Evolutionary conservation across 2,329 filamentous ascomycete genomes (phyloP).

Genomic region (Claviceps africana): DNA sequence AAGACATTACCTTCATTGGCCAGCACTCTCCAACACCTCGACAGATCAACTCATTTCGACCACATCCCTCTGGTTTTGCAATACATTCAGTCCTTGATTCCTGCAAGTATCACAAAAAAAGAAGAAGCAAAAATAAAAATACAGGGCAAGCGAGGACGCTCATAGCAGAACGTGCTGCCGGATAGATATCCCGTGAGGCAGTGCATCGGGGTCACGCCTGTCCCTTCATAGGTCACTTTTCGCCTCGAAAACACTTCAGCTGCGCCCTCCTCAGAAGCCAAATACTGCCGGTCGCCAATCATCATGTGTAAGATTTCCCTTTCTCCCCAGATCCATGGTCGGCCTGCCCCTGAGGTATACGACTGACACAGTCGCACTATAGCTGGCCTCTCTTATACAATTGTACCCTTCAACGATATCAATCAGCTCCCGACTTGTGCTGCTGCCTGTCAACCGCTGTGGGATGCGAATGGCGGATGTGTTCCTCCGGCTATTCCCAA

Average conservation of each 20-base stretch:
- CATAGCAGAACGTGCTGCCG: not conserved
- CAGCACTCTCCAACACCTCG: not conserved
- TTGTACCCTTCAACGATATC: slow-evolving; percentile 37
- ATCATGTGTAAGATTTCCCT: not conserved
- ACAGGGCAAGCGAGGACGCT: not conserved
- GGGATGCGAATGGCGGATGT: slow-evolving; percentile 59
- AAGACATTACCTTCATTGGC: not conserved
- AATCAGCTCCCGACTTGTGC: slow-evolving; percentile 47
- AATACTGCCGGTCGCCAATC: not conserved
- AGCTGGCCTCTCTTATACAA: slow-evolving; percentile 26
- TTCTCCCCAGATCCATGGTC: not conserved
- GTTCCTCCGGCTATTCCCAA: slow-evolving; percentile 41
- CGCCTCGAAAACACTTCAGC: not conserved
- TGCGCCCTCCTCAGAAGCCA: not conserved
- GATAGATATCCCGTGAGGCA: not conserved
- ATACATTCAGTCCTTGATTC: not conserved
- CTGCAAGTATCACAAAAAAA: not conserved
- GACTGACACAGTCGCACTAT: not conserved
- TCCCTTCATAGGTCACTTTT: not conserved
- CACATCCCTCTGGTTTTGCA: not conserved
- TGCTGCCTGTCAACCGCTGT: slow-evolving; percentile 42
- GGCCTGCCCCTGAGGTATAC: not conserved
- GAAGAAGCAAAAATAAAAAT: not conserved
- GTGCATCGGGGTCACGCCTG: not conserved
- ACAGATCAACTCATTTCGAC: not conserved